Evolutionary conservation across 345 rosid species (phyloP).

Genomic region (Dipteronia sinensis): DNA sequence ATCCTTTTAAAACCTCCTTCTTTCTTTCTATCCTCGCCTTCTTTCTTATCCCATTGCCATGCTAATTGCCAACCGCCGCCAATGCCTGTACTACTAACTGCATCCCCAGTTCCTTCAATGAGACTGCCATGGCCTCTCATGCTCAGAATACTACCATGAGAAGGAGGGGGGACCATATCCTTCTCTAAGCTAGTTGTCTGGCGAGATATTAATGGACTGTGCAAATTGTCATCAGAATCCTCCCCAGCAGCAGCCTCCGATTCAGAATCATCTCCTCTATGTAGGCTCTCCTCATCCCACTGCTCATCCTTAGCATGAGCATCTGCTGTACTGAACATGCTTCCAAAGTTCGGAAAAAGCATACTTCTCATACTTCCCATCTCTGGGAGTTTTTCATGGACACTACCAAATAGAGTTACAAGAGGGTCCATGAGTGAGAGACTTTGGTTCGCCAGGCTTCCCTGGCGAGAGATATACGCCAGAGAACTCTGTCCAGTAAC

Average conservation of each 20-base stretch:
- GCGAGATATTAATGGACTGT: slow-evolving; percentile 85
- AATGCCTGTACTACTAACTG: slow-evolving; percentile 70
- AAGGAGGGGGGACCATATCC: slow-evolving; percentile 59
- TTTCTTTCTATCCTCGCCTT: slow-evolving; percentile 71
- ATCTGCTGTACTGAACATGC: slow-evolving; percentile 81
- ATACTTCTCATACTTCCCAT: slow-evolving; percentile 76
- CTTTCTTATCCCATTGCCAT: slow-evolving; percentile 74
- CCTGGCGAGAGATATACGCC: slow-evolving; percentile 70
- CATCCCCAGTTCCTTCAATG: slow-evolving; percentile 61
- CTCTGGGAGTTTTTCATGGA: slow-evolving; percentile 89
- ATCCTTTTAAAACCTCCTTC: slow-evolving; percentile 83
- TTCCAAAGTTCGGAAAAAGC: slow-evolving; percentile 81
- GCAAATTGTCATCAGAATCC: slow-evolving; percentile 82
- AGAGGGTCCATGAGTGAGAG: slow-evolving; percentile 85
- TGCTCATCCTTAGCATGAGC: slow-evolving; percentile 60
- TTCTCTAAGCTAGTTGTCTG: slow-evolving; percentile 87
- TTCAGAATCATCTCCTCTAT: slow-evolving; percentile 57
- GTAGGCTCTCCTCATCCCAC: slow-evolving; percentile 90
- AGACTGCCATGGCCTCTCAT: slow-evolving; percentile 77
- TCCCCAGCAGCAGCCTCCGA: slow-evolving; percentile 59
- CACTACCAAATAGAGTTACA: slow-evolving; percentile 83
- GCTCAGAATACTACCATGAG: slow-evolving; percentile 62
- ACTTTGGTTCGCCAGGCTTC: slow-evolving; percentile 72
- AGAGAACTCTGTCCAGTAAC: slow-evolving; percentile 82
- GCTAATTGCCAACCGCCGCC: slow-evolving; percentile 99